These are phyloP conservation scores for Phytopythium litorale DNA, from an alignment of 352 stramenopile genomes.

Conservation along the genomic window DNA sequence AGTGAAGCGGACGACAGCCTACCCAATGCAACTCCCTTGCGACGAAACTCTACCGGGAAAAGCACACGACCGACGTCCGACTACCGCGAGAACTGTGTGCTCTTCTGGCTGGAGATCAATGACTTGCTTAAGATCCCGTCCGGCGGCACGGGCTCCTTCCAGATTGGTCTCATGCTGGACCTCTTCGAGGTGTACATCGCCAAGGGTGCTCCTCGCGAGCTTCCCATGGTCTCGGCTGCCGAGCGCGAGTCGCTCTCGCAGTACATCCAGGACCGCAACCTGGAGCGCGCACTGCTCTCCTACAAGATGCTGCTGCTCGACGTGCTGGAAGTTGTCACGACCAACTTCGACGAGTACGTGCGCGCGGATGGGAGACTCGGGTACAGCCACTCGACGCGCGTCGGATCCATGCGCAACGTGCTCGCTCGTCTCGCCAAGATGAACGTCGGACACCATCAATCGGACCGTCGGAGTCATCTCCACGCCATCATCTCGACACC, in stretches of 20 bases:
- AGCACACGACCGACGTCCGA: slow-evolving; percentile 19
- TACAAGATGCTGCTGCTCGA: slow-evolving; percentile 68
- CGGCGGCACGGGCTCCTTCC: slow-evolving; percentile 35
- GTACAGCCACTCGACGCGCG: slow-evolving; percentile 31
- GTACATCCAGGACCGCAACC: slow-evolving; percentile 37
- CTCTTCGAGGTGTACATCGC: slow-evolving; percentile 54
- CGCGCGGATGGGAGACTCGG: slow-evolving; percentile 31
- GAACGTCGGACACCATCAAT: slow-evolving; percentile 19
- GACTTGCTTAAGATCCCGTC: slow-evolving; percentile 60
- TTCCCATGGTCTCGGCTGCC: slow-evolving; percentile 48
- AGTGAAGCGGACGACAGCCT: neutral
- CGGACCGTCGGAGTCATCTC: slow-evolving; percentile 41
- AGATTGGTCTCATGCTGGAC: slow-evolving; percentile 55
- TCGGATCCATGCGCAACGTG: slow-evolving; percentile 49
- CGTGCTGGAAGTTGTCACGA: slow-evolving; percentile 48
- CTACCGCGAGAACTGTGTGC: slow-evolving; percentile 54
- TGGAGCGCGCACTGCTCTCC: slow-evolving; percentile 34
- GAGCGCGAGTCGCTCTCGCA: slow-evolving; percentile 46
- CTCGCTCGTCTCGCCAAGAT: slow-evolving; percentile 41
- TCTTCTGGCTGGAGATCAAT: slow-evolving; percentile 72
- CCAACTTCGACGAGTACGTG: slow-evolving; percentile 56
- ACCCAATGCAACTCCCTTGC: neutral
- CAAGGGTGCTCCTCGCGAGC: slow-evolving; percentile 27
- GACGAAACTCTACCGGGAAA: neutral
- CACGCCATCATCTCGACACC: slow-evolving; percentile 51